phyloP scores from a whole-genome alignment of 257 asterid species.

The Gardenia jasminoides region DNA sequence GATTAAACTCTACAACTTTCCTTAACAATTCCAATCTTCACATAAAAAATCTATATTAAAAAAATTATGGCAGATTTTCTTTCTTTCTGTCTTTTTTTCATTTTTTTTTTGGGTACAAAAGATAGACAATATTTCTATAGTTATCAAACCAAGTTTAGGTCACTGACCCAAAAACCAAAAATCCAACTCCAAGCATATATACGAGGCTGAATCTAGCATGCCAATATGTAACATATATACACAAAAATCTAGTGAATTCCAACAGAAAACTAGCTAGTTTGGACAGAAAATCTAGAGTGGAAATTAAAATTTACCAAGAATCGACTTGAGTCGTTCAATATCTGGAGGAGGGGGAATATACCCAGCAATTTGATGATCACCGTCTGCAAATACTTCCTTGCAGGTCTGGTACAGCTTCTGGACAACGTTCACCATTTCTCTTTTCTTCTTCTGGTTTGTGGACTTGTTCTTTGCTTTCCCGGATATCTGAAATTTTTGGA shows the following conservation, averaged over 20 bases:
- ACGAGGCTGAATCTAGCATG: too few species aligned
- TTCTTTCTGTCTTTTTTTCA: too few species aligned
- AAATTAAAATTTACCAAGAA: constrained; percentile 17
- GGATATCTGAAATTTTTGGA: too few species aligned
- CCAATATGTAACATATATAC: background rate
- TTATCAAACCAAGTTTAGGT: background rate
- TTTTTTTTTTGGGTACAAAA: too few species aligned
- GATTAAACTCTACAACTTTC: too few species aligned
- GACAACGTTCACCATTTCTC: background rate
- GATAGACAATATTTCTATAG: too few species aligned
- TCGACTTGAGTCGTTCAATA: constrained; percentile 15
- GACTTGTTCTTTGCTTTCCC: background rate
- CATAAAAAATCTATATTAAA: too few species aligned
- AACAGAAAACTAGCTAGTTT: background rate
- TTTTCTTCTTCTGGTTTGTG: background rate
- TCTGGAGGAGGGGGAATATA: constrained; percentile 23
- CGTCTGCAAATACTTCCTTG: constrained; percentile 16
- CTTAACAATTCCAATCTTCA: too few species aligned
- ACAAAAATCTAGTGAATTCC: background rate
- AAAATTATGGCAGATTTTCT: too few species aligned
- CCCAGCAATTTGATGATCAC: constrained; percentile 5
- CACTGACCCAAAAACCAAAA: background rate
- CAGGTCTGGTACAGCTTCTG: constrained; percentile 22
- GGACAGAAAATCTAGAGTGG: background rate
- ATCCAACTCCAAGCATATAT: too few species aligned